Evolutionary conservation across 2,329 filamentous ascomycete species (phyloP).

Genomic region (Cladorrhinum sp.): DNA sequence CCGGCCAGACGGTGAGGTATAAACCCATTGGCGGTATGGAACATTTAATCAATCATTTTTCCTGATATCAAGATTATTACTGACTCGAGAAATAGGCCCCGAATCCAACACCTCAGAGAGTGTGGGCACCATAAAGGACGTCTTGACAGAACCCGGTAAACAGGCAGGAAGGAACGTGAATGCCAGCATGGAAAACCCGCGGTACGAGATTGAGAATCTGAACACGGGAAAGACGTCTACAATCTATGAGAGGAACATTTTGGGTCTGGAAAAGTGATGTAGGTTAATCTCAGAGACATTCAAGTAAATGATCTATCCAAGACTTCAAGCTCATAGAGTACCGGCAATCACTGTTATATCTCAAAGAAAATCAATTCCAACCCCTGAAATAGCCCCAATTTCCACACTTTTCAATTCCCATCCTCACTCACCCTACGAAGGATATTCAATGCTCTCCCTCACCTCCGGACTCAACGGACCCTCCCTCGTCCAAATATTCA

Average conservation of each 20-base stretch:
- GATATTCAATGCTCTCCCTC: conserved; percentile 30
- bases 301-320: too few species aligned
- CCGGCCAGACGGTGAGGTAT: conserved; percentile 38
- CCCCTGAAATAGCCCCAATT: too few species aligned
- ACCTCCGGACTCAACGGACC: conserved; percentile 36
- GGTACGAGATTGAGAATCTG: conserved; percentile 38
- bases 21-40: conserved; percentile 40
- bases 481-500: conserved; percentile 53
- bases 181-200: conserved; percentile 34
- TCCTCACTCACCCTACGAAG: not conserved
- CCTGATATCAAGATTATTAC: too few species aligned
- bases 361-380: too few species aligned
- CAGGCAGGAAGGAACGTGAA: conserved; percentile 36
- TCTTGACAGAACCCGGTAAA: conserved; percentile 33
- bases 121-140: conserved; percentile 36
- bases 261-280: conserved; percentile 17
- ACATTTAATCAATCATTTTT: too few species aligned
- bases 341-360: too few species aligned
- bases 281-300: too few species aligned
- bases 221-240: conserved; percentile 33
- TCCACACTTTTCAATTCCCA: not conserved
- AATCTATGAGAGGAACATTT: conserved; percentile 33
- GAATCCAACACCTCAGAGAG: conserved; percentile 38
- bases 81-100: conserved; percentile 30
- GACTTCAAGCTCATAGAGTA: too few species aligned